These are phyloP conservation scores for Saccharomyces hybrid DNA, from an alignment of 1,139 yeast genomes.

Conservation along the genomic window DNA sequence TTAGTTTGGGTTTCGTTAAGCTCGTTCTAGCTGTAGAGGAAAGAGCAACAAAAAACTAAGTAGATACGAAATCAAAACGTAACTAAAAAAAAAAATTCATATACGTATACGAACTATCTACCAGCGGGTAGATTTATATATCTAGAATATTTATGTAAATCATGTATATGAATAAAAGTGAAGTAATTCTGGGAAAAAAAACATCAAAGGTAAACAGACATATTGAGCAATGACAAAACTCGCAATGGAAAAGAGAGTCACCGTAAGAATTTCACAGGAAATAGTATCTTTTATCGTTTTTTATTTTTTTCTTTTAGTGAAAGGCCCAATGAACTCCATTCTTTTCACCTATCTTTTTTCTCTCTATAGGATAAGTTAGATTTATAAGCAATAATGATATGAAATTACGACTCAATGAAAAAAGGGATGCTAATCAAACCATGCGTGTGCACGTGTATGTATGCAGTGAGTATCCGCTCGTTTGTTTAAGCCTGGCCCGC, in stretches of 20 bases:
- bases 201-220: neutral
- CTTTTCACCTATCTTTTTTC: neutral
- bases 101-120: neutral
- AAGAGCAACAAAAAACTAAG: neutral
- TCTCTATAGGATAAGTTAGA: neutral
- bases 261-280: neutral
- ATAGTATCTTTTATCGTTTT: neutral
- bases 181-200: neutral
- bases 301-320: neutral
- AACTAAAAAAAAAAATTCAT: neutral
- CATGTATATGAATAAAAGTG: neutral
- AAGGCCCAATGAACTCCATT: neutral
- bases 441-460: too few relatives aligned
- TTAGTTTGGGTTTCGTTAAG: too few relatives aligned
- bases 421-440: neutral
- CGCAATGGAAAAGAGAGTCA: neutral
- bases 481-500: constrained; percentile 5
- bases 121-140: neutral
- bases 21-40: too few relatives aligned
- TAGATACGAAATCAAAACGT: neutral
- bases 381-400: neutral
- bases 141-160: neutral
- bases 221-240: neutral
- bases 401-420: neutral
- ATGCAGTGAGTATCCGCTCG: neutral